These are phyloP conservation scores for Metschnikowia hibisci DNA, from an alignment of 805 yeast genomes.

Conservation along the genomic window DNA sequence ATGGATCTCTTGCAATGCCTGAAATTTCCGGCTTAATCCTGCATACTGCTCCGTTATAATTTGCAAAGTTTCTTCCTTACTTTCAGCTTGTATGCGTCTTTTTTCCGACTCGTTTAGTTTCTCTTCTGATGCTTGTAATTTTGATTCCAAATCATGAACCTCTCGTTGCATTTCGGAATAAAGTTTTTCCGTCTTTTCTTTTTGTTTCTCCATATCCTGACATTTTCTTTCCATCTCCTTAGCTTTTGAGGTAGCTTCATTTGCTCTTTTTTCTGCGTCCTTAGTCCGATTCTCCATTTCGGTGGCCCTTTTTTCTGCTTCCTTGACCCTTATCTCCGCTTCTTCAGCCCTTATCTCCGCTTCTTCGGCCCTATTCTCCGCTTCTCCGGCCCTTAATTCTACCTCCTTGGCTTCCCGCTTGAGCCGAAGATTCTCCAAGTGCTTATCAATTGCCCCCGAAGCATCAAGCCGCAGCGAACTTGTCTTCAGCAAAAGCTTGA, in stretches of 20 bases:
- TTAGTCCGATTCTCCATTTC: not conserved
- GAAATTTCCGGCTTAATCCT: not conserved
- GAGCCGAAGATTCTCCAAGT: constrained; percentile 38
- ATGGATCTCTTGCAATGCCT: not conserved
- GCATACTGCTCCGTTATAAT: not conserved
- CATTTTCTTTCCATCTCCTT: not conserved
- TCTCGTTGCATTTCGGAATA: not conserved
- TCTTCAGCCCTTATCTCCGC: not conserved
- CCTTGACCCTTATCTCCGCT: not conserved
- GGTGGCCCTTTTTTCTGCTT: not conserved
- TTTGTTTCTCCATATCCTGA: not conserved
- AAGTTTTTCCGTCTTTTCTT: not conserved
- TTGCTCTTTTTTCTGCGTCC: not conserved
- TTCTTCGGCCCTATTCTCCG: not conserved
- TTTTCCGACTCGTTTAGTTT: not conserved
- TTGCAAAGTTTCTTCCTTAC: not conserved
- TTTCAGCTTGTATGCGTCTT: not conserved
- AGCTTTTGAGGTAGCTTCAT: too few species aligned
- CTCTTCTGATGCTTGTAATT: constrained; percentile 4
- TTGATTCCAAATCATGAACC: not conserved
- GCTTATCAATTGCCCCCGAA: constrained; percentile 38
- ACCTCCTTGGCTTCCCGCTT: constrained; percentile 24
- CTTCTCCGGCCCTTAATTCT: not conserved
- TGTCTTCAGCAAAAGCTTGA: constrained; percentile 20
- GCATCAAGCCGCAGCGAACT: constrained; percentile 26